These are phyloP conservation scores for Talaromyces sp. DNA, from an alignment of 2,329 filamentous ascomycete genomes.

Conservation along the genomic window DNA sequence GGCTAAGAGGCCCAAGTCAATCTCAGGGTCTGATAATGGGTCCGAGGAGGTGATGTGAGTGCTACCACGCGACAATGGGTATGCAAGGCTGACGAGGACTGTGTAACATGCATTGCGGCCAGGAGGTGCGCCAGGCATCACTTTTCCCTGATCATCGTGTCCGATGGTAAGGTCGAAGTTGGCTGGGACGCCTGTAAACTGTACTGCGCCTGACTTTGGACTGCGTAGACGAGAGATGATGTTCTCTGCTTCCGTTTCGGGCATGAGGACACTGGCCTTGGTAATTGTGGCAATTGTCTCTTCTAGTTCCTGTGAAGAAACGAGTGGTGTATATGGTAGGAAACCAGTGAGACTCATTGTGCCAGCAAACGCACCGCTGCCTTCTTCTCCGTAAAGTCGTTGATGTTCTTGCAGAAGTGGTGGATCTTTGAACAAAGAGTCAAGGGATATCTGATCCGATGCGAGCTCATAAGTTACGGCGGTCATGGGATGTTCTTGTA, in stretches of 20 bases:
- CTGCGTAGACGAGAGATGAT: background rate
- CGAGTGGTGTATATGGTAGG: background rate
- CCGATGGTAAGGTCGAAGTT: background rate
- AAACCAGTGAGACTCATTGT: constrained; percentile 6
- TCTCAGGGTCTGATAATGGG: background rate
- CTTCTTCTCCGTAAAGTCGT: background rate
- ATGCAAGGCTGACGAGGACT: background rate
- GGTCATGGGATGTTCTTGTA: constrained; percentile 3
- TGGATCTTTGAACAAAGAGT: background rate
- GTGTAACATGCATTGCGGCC: background rate
- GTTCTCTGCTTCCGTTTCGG: background rate
- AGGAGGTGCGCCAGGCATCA: background rate
- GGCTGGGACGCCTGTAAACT: background rate
- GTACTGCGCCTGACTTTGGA: background rate
- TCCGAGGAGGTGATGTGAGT: background rate
- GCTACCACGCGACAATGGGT: background rate
- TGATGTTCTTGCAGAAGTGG: background rate
- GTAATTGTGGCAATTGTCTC: background rate
- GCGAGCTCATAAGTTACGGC: background rate
- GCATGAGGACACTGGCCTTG: background rate
- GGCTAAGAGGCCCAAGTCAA: background rate
- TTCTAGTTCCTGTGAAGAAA: background rate
- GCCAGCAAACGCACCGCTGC: background rate
- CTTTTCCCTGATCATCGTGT: background rate
- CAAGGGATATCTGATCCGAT: background rate